Evolutionary conservation across 495 filamentous ascomycete species (phyloP), one percentile per base, ranked within the genome.

Genomic region (Aspergillus campestris): DNA sequence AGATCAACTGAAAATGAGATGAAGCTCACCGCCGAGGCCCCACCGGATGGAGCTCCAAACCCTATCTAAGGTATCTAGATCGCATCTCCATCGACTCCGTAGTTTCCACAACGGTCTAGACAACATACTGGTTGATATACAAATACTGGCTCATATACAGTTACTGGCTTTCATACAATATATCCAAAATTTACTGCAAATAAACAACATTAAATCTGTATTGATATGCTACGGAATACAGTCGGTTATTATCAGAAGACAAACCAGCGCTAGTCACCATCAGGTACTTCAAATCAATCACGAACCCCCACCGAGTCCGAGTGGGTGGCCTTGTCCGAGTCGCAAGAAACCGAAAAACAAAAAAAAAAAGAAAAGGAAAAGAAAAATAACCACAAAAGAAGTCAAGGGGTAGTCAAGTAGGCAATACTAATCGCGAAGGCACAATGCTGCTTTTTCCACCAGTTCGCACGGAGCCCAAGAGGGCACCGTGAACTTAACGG

Each of bases 401-500:
- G 30, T 50, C 45, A 61, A 62, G 59, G 65, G 64, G 64, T 67
- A 69, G 53, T 66, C 62, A 63, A 60, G 49, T 56, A 60, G 54
- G 57, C 55, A 57, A 62, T 51, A 62, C 62, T 56, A 59, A 63
- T 54, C 42, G 51, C 41, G 52, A 57, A 55, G 50, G 51, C 53
- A 58, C 48, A 53, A 42, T 52, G 42, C 58, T 50, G 55, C 54
- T 59, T 61, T 62, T 61, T 51, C 56, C 62, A 58, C 47, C 33
- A 51, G 57, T 52, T 50, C 52, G 50, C 45, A 39, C 18, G 37
- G 49, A 45, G 45, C 39, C 32, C 45, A 34, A 42, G 40, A 45
- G 45, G 36, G 40, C 44, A 34, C 45, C 41, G 38, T 39, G 34
- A 54, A 55, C 44, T 69, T 89, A 97, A 71, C 92, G 94, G 71